A percentile compares a stretch with the other conserved stretches of the same genome.
phyloP scores from a whole-genome alignment of 163 green algal genomes.

The Botryococcus braunii region DNA sequence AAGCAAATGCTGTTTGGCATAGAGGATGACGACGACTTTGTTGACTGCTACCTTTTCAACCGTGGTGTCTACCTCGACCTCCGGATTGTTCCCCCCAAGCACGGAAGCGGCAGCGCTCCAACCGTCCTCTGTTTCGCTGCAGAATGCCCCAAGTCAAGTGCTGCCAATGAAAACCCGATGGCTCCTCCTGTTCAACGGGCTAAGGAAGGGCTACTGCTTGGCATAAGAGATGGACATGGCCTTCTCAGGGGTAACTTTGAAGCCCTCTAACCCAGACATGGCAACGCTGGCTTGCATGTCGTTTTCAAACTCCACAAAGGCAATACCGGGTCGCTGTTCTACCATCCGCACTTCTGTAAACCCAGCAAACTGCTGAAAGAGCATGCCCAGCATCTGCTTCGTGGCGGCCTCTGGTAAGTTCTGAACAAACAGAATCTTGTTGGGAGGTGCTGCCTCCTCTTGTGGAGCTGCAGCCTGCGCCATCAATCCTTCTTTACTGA shows the following conservation, averaged over 20 bases:
- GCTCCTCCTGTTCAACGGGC: too few species aligned
- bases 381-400: conserved; percentile 78
- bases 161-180: too few species aligned
- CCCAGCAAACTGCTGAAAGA: conserved; percentile 93
- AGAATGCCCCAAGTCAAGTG: too few species aligned
- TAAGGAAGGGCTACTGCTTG: conserved; percentile 52
- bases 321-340: conserved; percentile 84
- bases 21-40: too few species aligned
- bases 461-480: too few species aligned
- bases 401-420: conserved; percentile 81
- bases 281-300: conserved; percentile 71
- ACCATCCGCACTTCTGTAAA: conserved; percentile 92
- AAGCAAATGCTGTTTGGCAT: too few species aligned
- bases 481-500: too few species aligned
- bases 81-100: too few species aligned
- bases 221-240: conserved; percentile 84
- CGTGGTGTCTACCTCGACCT: too few species aligned
- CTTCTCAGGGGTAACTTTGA: conserved; percentile 85
- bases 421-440: conserved; percentile 94
- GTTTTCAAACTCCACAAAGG: conserved; percentile 95
- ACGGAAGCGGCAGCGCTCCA: too few species aligned
- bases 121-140: too few species aligned
- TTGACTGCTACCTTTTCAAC: too few species aligned
- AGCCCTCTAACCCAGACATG: conserved; percentile 82
- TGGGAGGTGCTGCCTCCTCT: conserved; percentile 45